Conservation (phyloP, 257 asterid species). For the Fraxinus anomala region DNA sequence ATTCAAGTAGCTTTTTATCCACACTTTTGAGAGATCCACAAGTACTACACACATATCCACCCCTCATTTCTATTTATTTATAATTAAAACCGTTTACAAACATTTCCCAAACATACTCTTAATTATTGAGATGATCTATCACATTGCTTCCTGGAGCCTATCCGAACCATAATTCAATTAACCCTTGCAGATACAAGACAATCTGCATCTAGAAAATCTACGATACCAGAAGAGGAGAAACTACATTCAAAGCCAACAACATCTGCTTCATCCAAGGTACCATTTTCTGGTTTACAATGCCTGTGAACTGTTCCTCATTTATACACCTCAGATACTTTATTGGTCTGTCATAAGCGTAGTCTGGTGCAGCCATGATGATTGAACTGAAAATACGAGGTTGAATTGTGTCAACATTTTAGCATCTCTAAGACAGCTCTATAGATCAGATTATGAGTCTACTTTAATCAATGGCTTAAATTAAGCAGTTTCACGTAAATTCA, state of each 20-base stretch:
- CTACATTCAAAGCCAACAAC: conserved; percentile 41
- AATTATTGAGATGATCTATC: not conserved
- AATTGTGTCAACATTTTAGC: not conserved
- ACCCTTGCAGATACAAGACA: conserved; percentile 54
- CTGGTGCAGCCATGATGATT: not conserved
- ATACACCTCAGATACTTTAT: not conserved
- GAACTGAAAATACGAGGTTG: not conserved
- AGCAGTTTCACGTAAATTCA: not conserved
- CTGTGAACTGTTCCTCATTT: not conserved
- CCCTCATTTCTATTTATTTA: too few species aligned
- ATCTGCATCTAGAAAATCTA: conserved; percentile 44
- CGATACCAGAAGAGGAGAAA: conserved; percentile 45
- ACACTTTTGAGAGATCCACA: too few species aligned
- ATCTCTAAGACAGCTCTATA: not conserved
- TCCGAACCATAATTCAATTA: not conserved
- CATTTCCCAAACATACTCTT: not conserved
- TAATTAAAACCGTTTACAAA: too few species aligned
- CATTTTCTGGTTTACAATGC: conserved; percentile 1
- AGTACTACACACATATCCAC: too few species aligned
- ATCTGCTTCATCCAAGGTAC: conserved; percentile 64
- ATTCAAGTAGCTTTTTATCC: too few species aligned
- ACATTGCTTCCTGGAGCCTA: not conserved
- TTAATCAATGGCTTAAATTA: not conserved
- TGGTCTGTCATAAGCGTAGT: not conserved
- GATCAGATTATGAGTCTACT: not conserved